Evolutionary conservation across 2,329 filamentous ascomycete species (phyloP).

Genomic region (Pseudogymnoascus sp.): DNA sequence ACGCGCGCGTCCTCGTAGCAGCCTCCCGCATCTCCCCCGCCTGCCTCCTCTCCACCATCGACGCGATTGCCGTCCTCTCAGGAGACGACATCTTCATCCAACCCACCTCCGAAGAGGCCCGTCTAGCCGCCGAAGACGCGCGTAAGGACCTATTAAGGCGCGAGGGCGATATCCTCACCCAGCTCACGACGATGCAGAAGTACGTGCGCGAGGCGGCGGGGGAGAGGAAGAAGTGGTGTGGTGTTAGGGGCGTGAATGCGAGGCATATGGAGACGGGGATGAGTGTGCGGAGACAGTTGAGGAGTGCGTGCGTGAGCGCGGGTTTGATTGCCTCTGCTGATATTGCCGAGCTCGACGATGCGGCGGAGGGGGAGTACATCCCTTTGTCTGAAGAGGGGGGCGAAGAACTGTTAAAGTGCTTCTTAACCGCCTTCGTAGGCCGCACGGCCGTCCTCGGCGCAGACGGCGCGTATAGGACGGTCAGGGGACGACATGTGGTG

Average conservation of each 20-base stretch:
- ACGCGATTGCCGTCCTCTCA: conserved; percentile 65
- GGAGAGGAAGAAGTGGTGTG: conserved; percentile 49
- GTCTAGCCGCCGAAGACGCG: conserved; percentile 45
- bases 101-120: conserved; percentile 49
- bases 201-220: conserved; percentile 49
- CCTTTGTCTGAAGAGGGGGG: conserved; percentile 49
- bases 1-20: conserved; percentile 76
- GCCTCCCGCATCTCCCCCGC: conserved; percentile 63
- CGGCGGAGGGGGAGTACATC: conserved; percentile 32
- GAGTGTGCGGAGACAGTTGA: conserved; percentile 55
- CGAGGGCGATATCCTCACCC: conserved; percentile 59
- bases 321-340: conserved; percentile 31
- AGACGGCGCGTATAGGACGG: conserved; percentile 54
- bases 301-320: conserved; percentile 47
- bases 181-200: conserved; percentile 55
- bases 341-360: background rate
- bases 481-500: conserved; percentile 52
- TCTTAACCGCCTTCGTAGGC: conserved; percentile 53
- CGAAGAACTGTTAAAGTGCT: conserved; percentile 50
- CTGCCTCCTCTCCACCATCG: conserved; percentile 76
- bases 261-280: conserved; percentile 57
- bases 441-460: conserved; percentile 55
- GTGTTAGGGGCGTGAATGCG: conserved; percentile 46
- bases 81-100: conserved; percentile 58
- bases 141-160: conserved; percentile 53